phyloP scores from a whole-genome alignment of 345 rosid genomes.

The Jatropha curcas region DNA sequence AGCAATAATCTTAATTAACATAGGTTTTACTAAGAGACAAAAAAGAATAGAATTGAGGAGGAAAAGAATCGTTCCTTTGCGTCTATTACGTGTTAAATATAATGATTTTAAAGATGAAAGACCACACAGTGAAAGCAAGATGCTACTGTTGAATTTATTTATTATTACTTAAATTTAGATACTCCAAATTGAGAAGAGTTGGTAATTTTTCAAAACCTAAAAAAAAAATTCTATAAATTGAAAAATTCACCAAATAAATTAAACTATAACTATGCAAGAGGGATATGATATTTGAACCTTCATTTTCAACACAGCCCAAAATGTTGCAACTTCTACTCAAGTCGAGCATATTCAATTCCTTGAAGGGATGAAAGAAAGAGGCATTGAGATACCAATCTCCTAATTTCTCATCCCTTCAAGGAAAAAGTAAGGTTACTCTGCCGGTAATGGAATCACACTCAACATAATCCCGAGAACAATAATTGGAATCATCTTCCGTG shows the following conservation, averaged over 20 bases:
- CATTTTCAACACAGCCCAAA: background rate
- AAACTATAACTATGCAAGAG: background rate
- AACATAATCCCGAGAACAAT: constrained; percentile 7
- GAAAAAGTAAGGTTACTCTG: background rate
- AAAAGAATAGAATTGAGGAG: background rate
- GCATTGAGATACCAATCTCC: background rate
- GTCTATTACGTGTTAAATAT: background rate
- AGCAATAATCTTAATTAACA: background rate
- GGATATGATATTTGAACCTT: constrained; percentile 3
- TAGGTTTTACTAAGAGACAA: no score
- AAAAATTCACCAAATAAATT: background rate
- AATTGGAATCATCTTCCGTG: background rate
- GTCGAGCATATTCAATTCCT: background rate
- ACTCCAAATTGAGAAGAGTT: background rate
- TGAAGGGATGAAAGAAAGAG: background rate
- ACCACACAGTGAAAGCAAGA: background rate
- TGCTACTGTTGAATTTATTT: background rate
- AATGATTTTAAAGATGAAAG: constrained; percentile 2
- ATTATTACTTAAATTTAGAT: background rate
- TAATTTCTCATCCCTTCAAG: background rate
- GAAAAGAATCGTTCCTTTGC: background rate
- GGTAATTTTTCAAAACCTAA: constrained; percentile 9
- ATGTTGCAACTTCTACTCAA: background rate
- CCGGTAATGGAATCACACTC: background rate
- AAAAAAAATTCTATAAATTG: background rate